Percentiles rank a stretch among this genome's conserved stretches.
Conservation (phyloP, 768 basidiomycete species). For the Lanmaoa pseudosensibilis region DNA sequence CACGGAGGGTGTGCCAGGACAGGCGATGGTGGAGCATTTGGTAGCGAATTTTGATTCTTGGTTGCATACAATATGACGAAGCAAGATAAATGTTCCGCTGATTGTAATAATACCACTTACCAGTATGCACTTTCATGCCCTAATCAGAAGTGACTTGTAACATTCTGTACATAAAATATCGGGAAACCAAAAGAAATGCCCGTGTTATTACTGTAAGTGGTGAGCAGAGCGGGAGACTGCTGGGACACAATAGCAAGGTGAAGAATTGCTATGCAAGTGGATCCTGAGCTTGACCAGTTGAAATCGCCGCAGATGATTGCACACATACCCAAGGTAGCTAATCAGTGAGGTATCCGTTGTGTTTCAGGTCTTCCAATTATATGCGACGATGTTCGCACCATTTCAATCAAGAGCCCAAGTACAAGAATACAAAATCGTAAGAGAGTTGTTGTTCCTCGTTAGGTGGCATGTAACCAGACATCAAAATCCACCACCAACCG, state of each 20-base stretch:
- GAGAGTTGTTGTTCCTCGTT: neutral
- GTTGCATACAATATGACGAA: neutral
- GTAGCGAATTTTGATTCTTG: conserved; percentile 12
- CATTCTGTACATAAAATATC: neutral
- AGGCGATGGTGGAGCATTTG: conserved; percentile 3
- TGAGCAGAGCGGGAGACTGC: too few species aligned
- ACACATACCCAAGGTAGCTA: too few species aligned
- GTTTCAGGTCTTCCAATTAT: too few species aligned
- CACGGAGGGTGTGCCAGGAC: neutral
- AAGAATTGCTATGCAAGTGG: too few species aligned
- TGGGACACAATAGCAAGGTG: too few species aligned
- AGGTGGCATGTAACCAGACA: conserved; percentile 9
- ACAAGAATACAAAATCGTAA: neutral
- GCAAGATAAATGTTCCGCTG: too few species aligned
- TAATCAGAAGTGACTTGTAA: neutral
- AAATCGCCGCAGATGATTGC: too few species aligned
- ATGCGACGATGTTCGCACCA: neutral
- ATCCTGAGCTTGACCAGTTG: too few species aligned
- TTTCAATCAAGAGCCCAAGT: neutral
- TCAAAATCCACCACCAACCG: conserved; percentile 12
- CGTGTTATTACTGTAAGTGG: neutral
- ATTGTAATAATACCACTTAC: too few species aligned
- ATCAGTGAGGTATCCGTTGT: too few species aligned
- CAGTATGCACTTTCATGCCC: too few species aligned
- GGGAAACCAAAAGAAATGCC: neutral